A percentile compares a stretch with the other conserved stretches of the same genome.
phyloP scores from a whole-genome alignment of 2,329 filamentous ascomycete species.

The Phyllosticta ampelicida region DNA sequence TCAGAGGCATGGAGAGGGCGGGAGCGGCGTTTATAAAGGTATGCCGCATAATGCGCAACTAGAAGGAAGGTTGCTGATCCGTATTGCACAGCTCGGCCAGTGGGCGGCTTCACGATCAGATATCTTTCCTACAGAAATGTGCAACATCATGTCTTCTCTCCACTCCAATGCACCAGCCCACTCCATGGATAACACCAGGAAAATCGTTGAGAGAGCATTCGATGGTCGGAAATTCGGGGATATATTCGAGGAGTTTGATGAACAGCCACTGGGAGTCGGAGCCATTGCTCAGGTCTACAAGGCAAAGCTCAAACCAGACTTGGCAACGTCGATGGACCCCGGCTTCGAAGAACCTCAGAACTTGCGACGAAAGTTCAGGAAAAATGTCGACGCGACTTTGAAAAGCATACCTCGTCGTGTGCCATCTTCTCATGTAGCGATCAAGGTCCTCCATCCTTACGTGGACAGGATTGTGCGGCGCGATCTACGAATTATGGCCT shows the following conservation, averaged over 20 bases:
- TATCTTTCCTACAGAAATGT: conserved; percentile 91
- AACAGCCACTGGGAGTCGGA: conserved; percentile 79
- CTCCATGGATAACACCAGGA: conserved; percentile 67
- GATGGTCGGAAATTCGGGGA: conserved; percentile 69
- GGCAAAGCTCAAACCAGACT: conserved; percentile 73
- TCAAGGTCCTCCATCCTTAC: conserved; percentile 89
- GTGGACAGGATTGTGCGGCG: conserved; percentile 85
- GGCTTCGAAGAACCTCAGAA: conserved; percentile 46
- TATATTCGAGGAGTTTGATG: conserved; percentile 93
- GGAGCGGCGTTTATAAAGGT: conserved; percentile 97
- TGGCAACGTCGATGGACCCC: conserved; percentile 53
- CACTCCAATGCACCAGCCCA: conserved; percentile 94
- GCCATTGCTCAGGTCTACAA: conserved; percentile 98
- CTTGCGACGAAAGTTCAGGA: conserved; percentile 58
- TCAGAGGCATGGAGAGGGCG: conserved; percentile 80
- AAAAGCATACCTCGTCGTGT: conserved; percentile 79
- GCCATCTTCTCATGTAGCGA: conserved; percentile 83
- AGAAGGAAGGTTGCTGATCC: not conserved
- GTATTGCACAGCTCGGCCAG: conserved; percentile 66
- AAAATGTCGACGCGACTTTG: conserved; percentile 73
- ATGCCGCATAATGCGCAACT: conserved; percentile 10
- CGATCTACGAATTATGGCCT: conserved; percentile 85
- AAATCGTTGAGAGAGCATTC: conserved; percentile 72
- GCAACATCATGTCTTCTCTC: conserved; percentile 82
- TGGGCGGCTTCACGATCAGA: conserved; percentile 95